A percentile compares a stretch with the other conserved stretches of the same genome.
phyloP scores from a whole-genome alignment of 2,329 filamentous ascomycete genomes.

The Trichoderma guizhouense region DNA sequence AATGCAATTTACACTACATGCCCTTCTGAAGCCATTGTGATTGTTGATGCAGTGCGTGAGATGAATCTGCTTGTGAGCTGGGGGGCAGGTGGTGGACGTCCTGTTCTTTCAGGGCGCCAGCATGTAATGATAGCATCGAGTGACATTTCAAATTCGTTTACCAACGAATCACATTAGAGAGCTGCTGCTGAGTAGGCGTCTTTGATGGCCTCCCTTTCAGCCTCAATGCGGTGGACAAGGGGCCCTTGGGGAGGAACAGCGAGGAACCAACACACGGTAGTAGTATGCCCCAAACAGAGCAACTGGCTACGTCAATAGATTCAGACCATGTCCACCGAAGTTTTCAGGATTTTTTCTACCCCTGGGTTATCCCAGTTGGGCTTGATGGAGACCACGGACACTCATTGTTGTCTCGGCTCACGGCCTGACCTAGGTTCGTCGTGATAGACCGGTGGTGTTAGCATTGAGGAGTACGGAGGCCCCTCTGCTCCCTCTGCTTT shows the following conservation, averaged over 20 bases:
- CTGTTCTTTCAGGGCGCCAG: neutral
- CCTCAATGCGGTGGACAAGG: neutral
- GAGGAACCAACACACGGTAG: neutral
- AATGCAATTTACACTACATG: neutral
- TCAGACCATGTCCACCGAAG: neutral
- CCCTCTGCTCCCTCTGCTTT: neutral
- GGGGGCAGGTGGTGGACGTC: neutral
- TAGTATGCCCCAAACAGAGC: neutral
- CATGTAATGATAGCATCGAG: neutral
- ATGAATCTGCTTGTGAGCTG: neutral
- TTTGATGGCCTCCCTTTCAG: neutral
- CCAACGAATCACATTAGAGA: neutral
- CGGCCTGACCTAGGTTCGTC: neutral
- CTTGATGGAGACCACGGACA: neutral
- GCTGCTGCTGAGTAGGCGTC: neutral
- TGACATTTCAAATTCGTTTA: neutral
- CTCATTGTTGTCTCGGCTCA: neutral
- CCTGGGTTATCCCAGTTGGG: neutral
- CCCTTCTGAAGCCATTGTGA: neutral
- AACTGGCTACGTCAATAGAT: neutral
- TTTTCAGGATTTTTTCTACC: neutral
- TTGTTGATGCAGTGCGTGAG: neutral
- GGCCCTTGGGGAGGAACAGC: neutral
- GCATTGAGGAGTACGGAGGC: neutral
- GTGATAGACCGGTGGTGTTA: neutral